A percentile compares a stretch with the other conserved stretches of the same genome.
phyloP scores from a whole-genome alignment of 164 flowering plant genomes.

The Liriodendron chinense region DNA sequence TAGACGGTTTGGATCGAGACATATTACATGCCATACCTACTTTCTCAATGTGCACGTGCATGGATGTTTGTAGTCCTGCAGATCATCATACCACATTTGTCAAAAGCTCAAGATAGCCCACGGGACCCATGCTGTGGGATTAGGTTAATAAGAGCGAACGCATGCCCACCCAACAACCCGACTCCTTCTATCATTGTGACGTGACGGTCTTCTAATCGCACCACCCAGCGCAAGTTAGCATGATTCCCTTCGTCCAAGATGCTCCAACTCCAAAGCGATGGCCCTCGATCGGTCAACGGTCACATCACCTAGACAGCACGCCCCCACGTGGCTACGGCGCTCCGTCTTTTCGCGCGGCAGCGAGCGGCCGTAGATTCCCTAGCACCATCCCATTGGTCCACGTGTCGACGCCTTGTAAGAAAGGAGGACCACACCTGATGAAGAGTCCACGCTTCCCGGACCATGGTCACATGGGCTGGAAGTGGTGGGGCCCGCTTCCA shows the following conservation, averaged over 20 bases:
- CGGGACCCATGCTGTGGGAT: too few relatives aligned
- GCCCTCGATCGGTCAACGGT: background rate
- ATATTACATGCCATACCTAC: too few relatives aligned
- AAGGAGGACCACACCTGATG: too few relatives aligned
- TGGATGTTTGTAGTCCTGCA: too few relatives aligned
- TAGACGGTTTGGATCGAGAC: too few relatives aligned
- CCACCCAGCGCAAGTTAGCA: background rate
- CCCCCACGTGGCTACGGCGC: background rate
- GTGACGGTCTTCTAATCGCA: background rate
- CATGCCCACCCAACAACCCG: background rate
- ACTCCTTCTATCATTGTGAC: background rate
- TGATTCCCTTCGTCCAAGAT: background rate
- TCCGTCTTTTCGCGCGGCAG: background rate
- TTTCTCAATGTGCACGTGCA: too few relatives aligned
- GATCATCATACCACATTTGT: too few relatives aligned
- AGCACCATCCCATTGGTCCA: background rate
- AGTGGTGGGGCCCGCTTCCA: background rate
- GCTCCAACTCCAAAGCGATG: background rate
- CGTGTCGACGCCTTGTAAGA: background rate
- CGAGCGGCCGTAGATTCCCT: background rate
- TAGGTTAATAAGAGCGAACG: background rate
- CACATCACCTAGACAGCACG: background rate
- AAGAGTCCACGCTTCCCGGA: background rate
- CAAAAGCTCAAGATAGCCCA: too few relatives aligned
- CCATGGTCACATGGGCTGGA: background rate